A percentile compares a stretch with the other conserved stretches of the same genome.
phyloP scores from a whole-genome alignment of 2,329 filamentous ascomycete species.

The Penicillium sp. region DNA sequence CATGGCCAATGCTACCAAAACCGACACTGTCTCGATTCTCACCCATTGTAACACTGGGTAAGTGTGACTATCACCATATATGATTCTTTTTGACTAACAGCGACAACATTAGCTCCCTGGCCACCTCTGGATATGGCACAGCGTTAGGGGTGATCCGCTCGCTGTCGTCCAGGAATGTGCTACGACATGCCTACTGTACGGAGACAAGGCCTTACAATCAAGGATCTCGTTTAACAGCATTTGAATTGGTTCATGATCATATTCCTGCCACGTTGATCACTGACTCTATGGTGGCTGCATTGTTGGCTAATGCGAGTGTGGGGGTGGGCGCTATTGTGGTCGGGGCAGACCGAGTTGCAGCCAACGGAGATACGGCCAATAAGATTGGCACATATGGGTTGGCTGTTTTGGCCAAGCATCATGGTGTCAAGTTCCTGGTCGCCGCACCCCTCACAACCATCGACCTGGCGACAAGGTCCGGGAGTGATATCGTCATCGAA shows the following conservation, averaged over 20 bases:
- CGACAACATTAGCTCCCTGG: conserved; percentile 65
- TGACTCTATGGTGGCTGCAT: conserved; percentile 91
- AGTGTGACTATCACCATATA: conserved; percentile 10
- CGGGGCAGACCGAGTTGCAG: conserved; percentile 90
- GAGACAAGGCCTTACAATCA: conserved; percentile 98
- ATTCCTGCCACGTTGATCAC: conserved; percentile 92
- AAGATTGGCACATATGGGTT: conserved; percentile 96
- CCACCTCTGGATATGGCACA: conserved; percentile 96
- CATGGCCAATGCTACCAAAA: conserved; percentile 53
- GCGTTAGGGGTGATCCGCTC: conserved; percentile 91
- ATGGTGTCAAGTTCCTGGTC: conserved; percentile 91
- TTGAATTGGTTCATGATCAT: conserved; percentile 90
- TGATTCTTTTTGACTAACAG: conserved; percentile 5
- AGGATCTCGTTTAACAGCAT: conserved; percentile 89
- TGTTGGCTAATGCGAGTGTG: conserved; percentile 63
- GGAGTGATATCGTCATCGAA: conserved; percentile 84
- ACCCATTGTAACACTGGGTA: conserved; percentile 98
- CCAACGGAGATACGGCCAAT: conserved; percentile 97
- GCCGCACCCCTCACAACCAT: conserved; percentile 94
- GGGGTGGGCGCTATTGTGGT: conserved; percentile 87
- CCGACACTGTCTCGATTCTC: conserved; percentile 72
- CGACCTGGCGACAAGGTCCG: conserved; percentile 76
- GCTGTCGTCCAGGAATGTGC: conserved; percentile 63
- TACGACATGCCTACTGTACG: conserved; percentile 89
- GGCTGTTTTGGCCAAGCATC: conserved; percentile 83